Evolutionary conservation across 106 monocot species (phyloP).

Genomic region (Posidonia australis): DNA sequence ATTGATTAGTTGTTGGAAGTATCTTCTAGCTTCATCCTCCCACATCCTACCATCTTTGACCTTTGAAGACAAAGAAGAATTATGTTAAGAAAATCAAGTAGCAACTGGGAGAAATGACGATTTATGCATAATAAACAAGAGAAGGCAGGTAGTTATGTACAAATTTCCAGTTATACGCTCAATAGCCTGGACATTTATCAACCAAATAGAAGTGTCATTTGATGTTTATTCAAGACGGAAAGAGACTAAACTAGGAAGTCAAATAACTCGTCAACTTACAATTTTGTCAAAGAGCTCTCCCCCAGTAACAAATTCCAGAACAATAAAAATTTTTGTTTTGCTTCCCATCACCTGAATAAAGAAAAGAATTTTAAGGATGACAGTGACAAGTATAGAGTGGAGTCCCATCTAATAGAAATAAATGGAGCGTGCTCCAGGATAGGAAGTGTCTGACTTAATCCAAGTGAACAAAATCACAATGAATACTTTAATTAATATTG

Average conservation of each 20-base stretch:
- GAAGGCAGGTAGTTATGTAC: background rate
- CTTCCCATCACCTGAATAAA: slow-evolving; percentile 79
- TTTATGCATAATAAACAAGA: background rate
- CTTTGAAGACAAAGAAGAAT: slow-evolving; percentile 17
- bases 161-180: background rate
- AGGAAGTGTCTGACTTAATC: no score
- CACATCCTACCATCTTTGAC: slow-evolving; percentile 68
- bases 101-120: no score
- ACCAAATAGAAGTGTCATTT: no score
- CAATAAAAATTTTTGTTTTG: slow-evolving; percentile 86
- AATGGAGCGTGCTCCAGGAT: no score
- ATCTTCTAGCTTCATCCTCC: slow-evolving; percentile 66
- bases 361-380: background rate
- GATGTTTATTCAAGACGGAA: no score
- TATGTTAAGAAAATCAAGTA: no score
- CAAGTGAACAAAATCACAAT: no score
- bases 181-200: background rate
- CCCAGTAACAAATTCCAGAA: slow-evolving; percentile 78
- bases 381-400: background rate
- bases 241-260: no score
- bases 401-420: background rate
- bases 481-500: no score
- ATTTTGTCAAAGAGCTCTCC: slow-evolving; percentile 93
- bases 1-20: slow-evolving; percentile 82
- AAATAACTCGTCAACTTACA: slow-evolving; percentile 27